These are phyloP conservation scores for Colletotrichum truncatum DNA, from an alignment of 2,329 filamentous ascomycete species.

Conservation along the genomic window DNA sequence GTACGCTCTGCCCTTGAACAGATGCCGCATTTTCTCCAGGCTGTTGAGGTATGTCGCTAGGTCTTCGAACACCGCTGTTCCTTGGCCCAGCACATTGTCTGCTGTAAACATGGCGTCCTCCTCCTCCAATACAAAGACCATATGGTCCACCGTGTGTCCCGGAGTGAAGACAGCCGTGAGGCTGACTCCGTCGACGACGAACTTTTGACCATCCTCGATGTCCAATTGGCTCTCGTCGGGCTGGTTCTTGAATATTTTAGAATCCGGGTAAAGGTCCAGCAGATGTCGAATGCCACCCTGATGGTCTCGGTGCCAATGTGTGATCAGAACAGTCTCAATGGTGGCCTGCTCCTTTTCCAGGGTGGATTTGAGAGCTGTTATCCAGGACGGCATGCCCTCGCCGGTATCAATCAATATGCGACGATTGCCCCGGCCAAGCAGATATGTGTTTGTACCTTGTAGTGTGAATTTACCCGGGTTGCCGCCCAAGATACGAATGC, in stretches of 20 bases:
- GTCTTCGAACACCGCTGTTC: constrained; percentile 86
- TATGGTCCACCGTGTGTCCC: constrained; percentile 84
- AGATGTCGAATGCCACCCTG: constrained; percentile 79
- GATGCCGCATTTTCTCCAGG: constrained; percentile 72
- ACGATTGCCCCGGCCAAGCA: constrained; percentile 77
- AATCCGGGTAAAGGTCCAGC: constrained; percentile 68
- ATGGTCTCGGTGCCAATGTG: constrained; percentile 95
- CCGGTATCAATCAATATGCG: constrained; percentile 92
- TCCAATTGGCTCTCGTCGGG: constrained; percentile 61
- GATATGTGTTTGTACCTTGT: constrained; percentile 92
- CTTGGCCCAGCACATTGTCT: constrained; percentile 89
- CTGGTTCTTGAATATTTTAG: constrained; percentile 72
- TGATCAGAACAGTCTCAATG: constrained; percentile 78
- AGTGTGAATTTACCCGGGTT: constrained; percentile 87
- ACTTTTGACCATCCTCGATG: constrained; percentile 61
- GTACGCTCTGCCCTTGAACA: constrained; percentile 77
- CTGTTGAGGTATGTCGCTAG: constrained; percentile 74
- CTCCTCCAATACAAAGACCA: constrained; percentile 80
- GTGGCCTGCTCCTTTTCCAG: constrained; percentile 74
- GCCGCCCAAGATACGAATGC: constrained; percentile 86
- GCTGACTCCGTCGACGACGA: constrained; percentile 69
- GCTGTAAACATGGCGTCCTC: constrained; percentile 87
- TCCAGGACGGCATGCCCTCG: constrained; percentile 82
- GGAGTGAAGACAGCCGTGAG: constrained; percentile 69
- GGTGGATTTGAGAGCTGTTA: constrained; percentile 68